A percentile compares a stretch with the other conserved stretches of the same genome.
Conservation (phyloP, 2,329 filamentous ascomycete species). For the Alternaria atra region DNA sequence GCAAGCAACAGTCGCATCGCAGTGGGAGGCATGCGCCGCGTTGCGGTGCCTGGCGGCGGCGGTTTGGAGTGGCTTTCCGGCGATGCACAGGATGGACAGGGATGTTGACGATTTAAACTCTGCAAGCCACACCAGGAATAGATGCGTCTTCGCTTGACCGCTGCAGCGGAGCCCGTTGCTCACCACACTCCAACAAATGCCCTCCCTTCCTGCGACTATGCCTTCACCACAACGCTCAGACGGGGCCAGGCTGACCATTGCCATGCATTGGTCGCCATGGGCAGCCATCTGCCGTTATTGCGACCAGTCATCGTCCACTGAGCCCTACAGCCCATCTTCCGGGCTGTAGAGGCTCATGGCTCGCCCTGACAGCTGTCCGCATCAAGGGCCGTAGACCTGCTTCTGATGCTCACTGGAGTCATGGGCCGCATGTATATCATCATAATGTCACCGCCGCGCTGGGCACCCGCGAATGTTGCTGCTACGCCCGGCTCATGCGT, state of each 20-base stretch:
- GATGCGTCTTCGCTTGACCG: conserved; percentile 40
- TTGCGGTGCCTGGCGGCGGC: conserved; percentile 34
- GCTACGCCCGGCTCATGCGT: conserved; percentile 18
- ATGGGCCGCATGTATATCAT: conserved; percentile 39
- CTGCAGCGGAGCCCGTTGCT: conserved; percentile 32
- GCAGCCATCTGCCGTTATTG: conserved; percentile 31
- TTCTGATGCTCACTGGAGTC: conserved; percentile 36
- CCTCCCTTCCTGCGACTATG: conserved; percentile 37
- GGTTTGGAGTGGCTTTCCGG: conserved; percentile 39
- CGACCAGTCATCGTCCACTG: conserved; percentile 29
- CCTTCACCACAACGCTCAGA: conserved; percentile 28
- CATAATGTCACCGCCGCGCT: conserved; percentile 35
- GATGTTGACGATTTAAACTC: conserved; percentile 45
- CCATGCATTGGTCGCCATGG: conserved; percentile 40
- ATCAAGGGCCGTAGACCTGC: conserved; percentile 27
- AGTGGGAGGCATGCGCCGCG: conserved; percentile 10
- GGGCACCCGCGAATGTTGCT: conserved; percentile 20
- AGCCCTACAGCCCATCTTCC: conserved; percentile 25
- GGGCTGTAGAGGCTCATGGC: conserved; percentile 27
- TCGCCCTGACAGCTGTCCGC: conserved; percentile 33
- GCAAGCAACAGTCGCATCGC: conserved; percentile 12
- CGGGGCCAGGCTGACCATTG: conserved; percentile 33
- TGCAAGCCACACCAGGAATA: conserved; percentile 54
- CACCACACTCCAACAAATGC: conserved; percentile 42
- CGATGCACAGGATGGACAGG: conserved; percentile 40